Conservation (phyloP, 495 filamentous ascomycete species). For the Aspergillus panamensis region DNA sequence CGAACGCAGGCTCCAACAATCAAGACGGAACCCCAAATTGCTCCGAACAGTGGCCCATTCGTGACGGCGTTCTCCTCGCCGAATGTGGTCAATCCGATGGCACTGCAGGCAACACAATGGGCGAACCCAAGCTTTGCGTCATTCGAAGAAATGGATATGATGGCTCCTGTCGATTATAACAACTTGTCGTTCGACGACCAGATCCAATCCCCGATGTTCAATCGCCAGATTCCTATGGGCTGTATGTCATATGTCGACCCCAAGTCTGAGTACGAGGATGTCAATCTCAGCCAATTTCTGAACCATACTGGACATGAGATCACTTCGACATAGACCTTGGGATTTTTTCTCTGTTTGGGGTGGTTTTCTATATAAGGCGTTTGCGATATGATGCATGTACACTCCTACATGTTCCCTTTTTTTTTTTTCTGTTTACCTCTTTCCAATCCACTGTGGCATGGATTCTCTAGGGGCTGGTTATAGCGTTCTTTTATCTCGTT, state of each 20-base stretch:
- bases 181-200: slow-evolving; percentile 38
- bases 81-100: slow-evolving; percentile 41
- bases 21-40: slow-evolving; percentile 33
- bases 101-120: slow-evolving; percentile 37
- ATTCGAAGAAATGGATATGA: slow-evolving; percentile 45
- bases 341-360: slow-evolving; percentile 9
- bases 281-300: slow-evolving; percentile 44
- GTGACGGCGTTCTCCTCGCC: slow-evolving; percentile 31
- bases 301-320: slow-evolving; percentile 45
- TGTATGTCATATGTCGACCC: slow-evolving; percentile 36
- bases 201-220: slow-evolving; percentile 40
- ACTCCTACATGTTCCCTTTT: slow-evolving; percentile 28
- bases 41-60: slow-evolving; percentile 18
- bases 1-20: slow-evolving; percentile 25
- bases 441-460: not conserved
- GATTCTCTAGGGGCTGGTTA: not conserved
- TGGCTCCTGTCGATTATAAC: slow-evolving; percentile 33
- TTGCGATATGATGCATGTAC: slow-evolving; percentile 41
- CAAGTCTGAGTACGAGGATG: slow-evolving; percentile 40
- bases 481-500: not conserved
- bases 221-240: slow-evolving; percentile 37
- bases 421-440: slow-evolving; percentile 4
- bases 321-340: slow-evolving; percentile 31
- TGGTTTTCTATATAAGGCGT: slow-evolving; percentile 20
- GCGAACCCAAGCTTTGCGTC: slow-evolving; percentile 28